Conservation (phyloP, 1,139 yeast genomes). For the Candida gigantensis region DNA sequence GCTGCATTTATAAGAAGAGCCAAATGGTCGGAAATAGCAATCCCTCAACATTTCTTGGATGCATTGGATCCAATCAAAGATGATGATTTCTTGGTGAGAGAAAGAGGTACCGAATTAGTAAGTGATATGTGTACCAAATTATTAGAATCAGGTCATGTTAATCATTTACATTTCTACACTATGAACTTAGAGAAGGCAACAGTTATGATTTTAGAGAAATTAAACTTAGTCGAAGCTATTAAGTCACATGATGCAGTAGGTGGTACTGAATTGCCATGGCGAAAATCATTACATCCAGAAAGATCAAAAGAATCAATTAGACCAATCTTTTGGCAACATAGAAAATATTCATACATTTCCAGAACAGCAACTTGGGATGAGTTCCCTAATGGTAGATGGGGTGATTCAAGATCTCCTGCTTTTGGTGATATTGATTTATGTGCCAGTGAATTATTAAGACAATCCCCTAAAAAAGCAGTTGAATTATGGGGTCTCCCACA, state of each 20-base stretch:
- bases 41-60: constrained; percentile 74
- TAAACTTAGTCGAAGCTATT: constrained; percentile 55
- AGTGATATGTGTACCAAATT: constrained; percentile 81
- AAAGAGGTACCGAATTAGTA: constrained; percentile 78
- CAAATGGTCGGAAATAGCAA: constrained; percentile 82
- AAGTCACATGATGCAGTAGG: constrained; percentile 43
- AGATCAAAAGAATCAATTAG: constrained; percentile 82
- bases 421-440: constrained; percentile 83
- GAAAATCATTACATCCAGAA: constrained; percentile 81
- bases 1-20: constrained; percentile 92
- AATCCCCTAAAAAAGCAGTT: constrained; percentile 74
- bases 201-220: constrained; percentile 78
- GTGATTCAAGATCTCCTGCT: constrained; percentile 91
- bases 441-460: constrained; percentile 77
- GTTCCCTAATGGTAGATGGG: constrained; percentile 95
- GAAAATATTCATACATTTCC: constrained; percentile 86
- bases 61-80: constrained; percentile 82
- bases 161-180: constrained; percentile 91
- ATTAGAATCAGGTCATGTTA: constrained; percentile 69
- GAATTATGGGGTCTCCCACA: constrained; percentile 89
- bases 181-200: constrained; percentile 95
- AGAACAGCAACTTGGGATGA: constrained; percentile 96
- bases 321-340: constrained; percentile 95
- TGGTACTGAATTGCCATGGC: constrained; percentile 70
- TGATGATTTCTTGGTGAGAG: constrained; percentile 86